Base-by-base conservation (phyloP, 2,329 filamentous ascomycete genomes). In the Tolypocladium paradoxum region DNA sequence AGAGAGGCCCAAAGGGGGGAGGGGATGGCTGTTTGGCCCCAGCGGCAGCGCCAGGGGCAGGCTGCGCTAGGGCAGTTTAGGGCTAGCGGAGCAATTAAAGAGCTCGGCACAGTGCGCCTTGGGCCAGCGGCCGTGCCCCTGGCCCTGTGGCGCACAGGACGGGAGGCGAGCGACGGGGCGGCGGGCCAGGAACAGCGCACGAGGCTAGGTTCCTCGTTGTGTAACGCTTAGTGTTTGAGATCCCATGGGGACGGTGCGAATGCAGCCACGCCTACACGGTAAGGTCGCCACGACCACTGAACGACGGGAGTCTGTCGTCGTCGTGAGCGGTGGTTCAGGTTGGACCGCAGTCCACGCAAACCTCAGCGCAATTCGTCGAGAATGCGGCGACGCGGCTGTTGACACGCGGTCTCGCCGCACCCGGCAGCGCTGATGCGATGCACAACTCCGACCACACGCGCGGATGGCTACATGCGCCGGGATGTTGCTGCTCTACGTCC, bases 41-140 rank as follows among this genome's bases (percentile, higher is more conserved):
- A 43, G 43, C 20, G 34, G 22, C 33, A 34, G 34, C n/a, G 48
- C 48, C 54, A 53, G 43, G 54, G 54, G 54, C 40, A 43, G 5
- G 16, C 2, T 22, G 49, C 47, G 47, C 54, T 57, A 57, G 54
- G 40, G 46, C 50, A n/a, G 31, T 49, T 52, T 38, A 29, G 54
- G 50, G n/a, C 35, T 48, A 48, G 46, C 33, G 36, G 46, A 34
- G 48, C 52, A 48, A 22, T 35, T 29, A 45, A 53, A 29, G 22
- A n/a, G 20, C 9, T 37, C 35, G 45, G 33, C 51, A 58, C 56
- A 58, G 56, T 58, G 56, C 51, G 53, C 27, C 48, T n/a, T 22
- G 27, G 24, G 43, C n/a, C 50, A 16, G 9, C n/a, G n/a, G n/a
- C 31, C 20, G 6, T 29, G 16, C 40, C 35, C 49, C 49, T 51